Evolutionary conservation across 768 basidiomycete genomes (phyloP).

Genomic region (Asterophora lycoperdoides): DNA sequence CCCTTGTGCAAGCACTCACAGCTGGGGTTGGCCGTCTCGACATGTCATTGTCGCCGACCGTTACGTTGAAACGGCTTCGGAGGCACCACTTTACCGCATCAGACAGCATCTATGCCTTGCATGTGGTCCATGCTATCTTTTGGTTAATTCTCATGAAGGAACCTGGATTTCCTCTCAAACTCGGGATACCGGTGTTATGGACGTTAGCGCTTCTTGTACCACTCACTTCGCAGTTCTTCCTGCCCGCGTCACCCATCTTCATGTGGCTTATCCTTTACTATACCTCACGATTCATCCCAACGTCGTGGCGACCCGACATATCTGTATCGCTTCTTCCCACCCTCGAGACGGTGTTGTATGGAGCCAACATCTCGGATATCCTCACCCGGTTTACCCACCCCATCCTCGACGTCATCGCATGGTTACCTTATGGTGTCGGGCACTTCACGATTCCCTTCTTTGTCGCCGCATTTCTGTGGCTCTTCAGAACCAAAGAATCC

Average conservation of each 20-base stretch:
- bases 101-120: conserved; percentile 63
- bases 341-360: conserved; percentile 91
- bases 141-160: conserved; percentile 72
- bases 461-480: conserved; percentile 82
- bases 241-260: conserved; percentile 86
- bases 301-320: conserved; percentile 69
- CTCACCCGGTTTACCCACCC: conserved; percentile 94
- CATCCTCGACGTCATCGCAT: conserved; percentile 86
- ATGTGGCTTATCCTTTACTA: conserved; percentile 91
- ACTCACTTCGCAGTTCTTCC: conserved; percentile 85
- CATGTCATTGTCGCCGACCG: conserved; percentile 65
- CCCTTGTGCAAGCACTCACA: conserved; percentile 42
- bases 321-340: conserved; percentile 93
- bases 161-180: conserved; percentile 69
- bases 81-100: conserved; percentile 58
- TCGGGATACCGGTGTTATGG: conserved; percentile 89
- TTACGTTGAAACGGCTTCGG: conserved; percentile 58
- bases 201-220: conserved; percentile 69
- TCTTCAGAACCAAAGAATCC: conserved; percentile 77
- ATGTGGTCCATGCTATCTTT: conserved; percentile 57
- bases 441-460: conserved; percentile 89
- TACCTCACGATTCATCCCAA: conserved; percentile 82
- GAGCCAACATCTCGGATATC: conserved; percentile 96
- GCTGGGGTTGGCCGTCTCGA: conserved; percentile 68
- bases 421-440: conserved; percentile 94